Evolutionary conservation across 345 rosid genomes (phyloP), one percentile per base, ranked within the genome.

Genomic region (Rhizophora mangle): DNA sequence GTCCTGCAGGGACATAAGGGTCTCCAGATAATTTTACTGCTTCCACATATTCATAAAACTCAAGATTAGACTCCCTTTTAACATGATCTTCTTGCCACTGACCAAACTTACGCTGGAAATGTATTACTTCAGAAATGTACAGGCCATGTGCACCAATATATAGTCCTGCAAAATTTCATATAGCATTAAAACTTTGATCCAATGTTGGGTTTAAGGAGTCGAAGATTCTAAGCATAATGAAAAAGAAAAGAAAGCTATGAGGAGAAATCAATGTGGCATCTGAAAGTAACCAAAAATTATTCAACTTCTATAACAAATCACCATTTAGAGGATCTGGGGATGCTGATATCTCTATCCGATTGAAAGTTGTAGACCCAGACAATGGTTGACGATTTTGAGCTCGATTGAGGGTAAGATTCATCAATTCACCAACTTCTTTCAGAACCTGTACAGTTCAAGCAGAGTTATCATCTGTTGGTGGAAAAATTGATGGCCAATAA

Each of bases 31-130:
- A 74, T 72, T 94, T 94, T 29, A 86, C 83, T 63, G 97, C 97
- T 82, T 94, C 97, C 24, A 91, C 96, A 75, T 94, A 94, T 78
- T 94, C 98, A 74, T 91, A 94, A 65, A 94, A 91, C 73, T 91
- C 90, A 15, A 91, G 87, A 80, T 85, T 79, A 5, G 80, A 43
- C 72, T 85, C 86, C 84, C 83, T 83, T 56, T 73, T 85, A 63
- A 72, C 78, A 69, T 58, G 70, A 52, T 86, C 89, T 68, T 86
- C 90, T 83, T 76, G 85, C 98, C 97, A 94, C 67, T 89, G 94
- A 62, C 98, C 97, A 81, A 85, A 85, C 82, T 88, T 94, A 55
- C 81, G 90, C 75, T 76, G 87, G 81, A 94, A 79, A 62, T 86
- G 88, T 73, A 94, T 91, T 54, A 94, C 96, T 81, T 91, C 96